Conservation (phyloP, 306 rosid species). For the Hippophae gyantsensis region DNA sequence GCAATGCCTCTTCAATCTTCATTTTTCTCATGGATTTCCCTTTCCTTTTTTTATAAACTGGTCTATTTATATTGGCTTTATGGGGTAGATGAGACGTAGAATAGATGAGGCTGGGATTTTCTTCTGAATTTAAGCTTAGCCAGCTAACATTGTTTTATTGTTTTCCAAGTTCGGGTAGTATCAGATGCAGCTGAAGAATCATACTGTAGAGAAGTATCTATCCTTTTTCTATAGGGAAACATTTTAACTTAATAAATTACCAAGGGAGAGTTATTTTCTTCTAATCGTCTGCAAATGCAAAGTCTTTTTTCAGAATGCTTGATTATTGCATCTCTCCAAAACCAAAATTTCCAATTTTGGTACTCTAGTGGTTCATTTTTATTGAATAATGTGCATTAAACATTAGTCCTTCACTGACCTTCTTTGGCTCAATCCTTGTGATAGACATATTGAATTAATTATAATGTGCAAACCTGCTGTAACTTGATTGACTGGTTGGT, state of each 20-base stretch:
- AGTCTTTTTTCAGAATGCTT: neutral
- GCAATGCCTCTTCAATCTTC: neutral
- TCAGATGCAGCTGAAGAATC: neutral
- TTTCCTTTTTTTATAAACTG: too few species aligned
- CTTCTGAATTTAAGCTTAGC: neutral
- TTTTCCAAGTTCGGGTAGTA: neutral
- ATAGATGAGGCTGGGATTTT: neutral
- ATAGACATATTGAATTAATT: too few species aligned
- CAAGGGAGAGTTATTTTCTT: neutral
- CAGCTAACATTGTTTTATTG: neutral
- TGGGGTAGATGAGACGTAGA: neutral
- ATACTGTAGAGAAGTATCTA: neutral
- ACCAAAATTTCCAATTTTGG: too few species aligned
- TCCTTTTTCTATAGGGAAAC: neutral
- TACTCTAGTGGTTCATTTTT: neutral
- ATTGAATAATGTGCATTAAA: neutral
- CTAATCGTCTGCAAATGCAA: neutral
- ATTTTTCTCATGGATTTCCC: neutral
- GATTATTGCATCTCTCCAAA: neutral
- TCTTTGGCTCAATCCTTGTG: too few species aligned
- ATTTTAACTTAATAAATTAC: neutral
- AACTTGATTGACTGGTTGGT: neutral
- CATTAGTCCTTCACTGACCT: too few species aligned
- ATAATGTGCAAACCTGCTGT: neutral
- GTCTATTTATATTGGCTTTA: neutral